phyloP scores from a whole-genome alignment of 2,329 filamentous ascomycete species.

The Acrocalymma vagum region DNA sequence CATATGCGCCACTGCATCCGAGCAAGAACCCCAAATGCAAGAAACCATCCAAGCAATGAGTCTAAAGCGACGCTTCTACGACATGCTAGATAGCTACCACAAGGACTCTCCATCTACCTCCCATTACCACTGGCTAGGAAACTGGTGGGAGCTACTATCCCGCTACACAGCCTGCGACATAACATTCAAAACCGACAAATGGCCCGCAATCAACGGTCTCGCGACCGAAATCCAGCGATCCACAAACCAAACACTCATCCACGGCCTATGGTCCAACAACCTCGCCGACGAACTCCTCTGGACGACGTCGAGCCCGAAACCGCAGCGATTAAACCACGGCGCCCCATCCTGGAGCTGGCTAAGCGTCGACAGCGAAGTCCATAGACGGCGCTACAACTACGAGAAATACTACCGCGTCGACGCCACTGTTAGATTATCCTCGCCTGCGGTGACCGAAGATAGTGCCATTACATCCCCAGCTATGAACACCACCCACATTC shows the following conservation, averaged over 20 bases:
- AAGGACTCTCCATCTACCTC: not conserved
- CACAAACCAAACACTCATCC: not conserved
- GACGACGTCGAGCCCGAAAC: not conserved
- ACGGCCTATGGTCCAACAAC: slow-evolving; percentile 1
- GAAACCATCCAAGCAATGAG: not conserved
- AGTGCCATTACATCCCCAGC: too few species aligned
- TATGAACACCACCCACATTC: too few species aligned
- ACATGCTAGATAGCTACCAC: not conserved
- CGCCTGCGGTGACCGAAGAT: too few species aligned
- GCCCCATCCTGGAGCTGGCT: slow-evolving; percentile 11
- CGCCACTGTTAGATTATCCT: too few species aligned
- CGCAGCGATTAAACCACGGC: not conserved
- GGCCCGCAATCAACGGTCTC: slow-evolving; percentile 10
- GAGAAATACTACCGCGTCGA: too few species aligned
- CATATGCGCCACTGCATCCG: not conserved
- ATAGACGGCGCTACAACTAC: too few species aligned
- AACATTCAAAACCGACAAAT: slow-evolving; percentile 10
- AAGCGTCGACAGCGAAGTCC: slow-evolving; percentile 3
- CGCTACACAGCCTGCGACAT: slow-evolving; percentile 4
- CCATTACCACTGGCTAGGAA: not conserved
- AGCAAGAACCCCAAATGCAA: not conserved
- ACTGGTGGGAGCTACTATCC: slow-evolving; percentile 6
- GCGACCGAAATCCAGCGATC: not conserved
- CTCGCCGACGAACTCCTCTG: too few species aligned
- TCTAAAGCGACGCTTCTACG: slow-evolving; percentile 1